phyloP scores from a whole-genome alignment of 169 alveolate genomes.

The Sarcocystis neurona region DNA sequence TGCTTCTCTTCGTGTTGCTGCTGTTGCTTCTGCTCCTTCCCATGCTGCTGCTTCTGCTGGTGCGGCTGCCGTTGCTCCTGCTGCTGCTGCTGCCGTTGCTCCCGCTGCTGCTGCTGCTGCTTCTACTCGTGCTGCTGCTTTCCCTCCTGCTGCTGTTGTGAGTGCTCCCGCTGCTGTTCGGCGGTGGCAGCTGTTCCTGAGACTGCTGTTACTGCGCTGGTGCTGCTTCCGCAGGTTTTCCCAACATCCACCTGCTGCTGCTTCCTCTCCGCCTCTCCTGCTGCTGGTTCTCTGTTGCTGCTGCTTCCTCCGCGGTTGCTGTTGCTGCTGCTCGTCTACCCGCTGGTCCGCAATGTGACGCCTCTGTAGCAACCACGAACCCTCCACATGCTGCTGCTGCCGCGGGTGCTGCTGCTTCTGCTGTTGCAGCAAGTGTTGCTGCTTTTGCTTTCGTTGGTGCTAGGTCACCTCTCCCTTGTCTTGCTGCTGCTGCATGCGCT shows the following conservation, averaged over 20 bases:
- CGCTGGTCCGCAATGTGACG: too few relatives aligned
- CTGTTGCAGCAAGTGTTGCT: too few relatives aligned
- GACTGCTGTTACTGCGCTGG: neutral
- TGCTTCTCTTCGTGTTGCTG: neutral
- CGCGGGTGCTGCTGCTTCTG: too few relatives aligned
- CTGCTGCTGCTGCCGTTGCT: neutral
- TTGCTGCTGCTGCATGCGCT: neutral
- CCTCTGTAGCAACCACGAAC: too few relatives aligned
- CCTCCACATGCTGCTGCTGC: too few relatives aligned
- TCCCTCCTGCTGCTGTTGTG: neutral
- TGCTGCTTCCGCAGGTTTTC: neutral
- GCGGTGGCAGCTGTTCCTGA: neutral
- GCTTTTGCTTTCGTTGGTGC: too few relatives aligned
- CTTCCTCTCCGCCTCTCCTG: conserved; percentile 78
- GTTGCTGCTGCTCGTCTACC: too few relatives aligned
- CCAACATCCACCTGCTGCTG: neutral
- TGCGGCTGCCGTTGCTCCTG: neutral
- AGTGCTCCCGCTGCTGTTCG: neutral
- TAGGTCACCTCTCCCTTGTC: too few relatives aligned
- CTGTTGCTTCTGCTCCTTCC: neutral
- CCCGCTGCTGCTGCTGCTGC: neutral
- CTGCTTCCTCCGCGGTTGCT: too few relatives aligned
- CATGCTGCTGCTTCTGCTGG: neutral
- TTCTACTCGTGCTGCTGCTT: neutral
- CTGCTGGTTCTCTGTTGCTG: too few relatives aligned